phyloP scores from a whole-genome alignment of 2,329 filamentous ascomycete genomes.

The Chaetomium sp. region DNA sequence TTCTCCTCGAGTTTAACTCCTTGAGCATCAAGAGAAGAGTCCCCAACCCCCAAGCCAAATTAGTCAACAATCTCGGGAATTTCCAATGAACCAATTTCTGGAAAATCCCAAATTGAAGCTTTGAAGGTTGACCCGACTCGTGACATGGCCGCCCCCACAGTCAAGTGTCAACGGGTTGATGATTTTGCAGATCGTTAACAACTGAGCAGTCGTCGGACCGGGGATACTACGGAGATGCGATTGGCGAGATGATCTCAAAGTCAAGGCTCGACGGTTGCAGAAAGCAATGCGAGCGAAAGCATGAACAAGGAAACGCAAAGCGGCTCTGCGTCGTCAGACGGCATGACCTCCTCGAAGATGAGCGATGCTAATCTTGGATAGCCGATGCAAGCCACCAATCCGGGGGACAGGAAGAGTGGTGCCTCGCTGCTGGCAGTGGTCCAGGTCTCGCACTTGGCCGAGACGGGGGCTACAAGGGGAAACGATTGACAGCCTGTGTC shows the following conservation, averaged over 20 bases:
- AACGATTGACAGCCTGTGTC: background rate
- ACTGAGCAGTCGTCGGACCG: background rate
- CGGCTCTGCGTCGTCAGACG: slow-evolving; percentile 8
- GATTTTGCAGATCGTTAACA: background rate
- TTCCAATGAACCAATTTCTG: background rate
- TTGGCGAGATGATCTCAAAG: background rate
- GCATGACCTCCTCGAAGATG: background rate
- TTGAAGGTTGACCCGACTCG: background rate
- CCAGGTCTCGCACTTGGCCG: background rate
- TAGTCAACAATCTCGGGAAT: background rate
- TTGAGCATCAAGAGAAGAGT: too few relatives aligned
- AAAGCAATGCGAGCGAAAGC: slow-evolving; percentile 3
- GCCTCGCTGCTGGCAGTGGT: background rate
- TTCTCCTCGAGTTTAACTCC: too few relatives aligned
- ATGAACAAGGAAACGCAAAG: background rate
- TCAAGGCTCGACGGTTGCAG: background rate
- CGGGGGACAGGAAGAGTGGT: background rate
- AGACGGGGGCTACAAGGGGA: background rate
- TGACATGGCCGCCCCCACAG: background rate
- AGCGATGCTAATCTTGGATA: background rate
- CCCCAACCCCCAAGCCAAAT: background rate
- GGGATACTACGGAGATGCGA: background rate
- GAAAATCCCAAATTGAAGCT: background rate
- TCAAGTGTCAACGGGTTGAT: background rate
- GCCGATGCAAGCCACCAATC: slow-evolving; percentile 13